Conservation (phyloP, 108 stramenopile species). For the Hondaea fermentalgiana region DNA sequence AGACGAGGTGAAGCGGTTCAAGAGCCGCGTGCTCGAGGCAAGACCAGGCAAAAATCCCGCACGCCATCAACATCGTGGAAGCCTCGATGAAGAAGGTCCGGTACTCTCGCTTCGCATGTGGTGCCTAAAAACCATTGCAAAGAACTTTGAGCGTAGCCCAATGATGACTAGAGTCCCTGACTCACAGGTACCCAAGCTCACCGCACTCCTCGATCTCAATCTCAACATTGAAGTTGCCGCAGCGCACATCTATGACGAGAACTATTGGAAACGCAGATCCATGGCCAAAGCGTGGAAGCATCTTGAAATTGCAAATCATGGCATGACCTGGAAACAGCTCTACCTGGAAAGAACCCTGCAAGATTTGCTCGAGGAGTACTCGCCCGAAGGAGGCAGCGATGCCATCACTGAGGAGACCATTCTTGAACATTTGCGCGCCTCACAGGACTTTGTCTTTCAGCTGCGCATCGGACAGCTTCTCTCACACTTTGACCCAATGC, state of each 20-base stretch:
- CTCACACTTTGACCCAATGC: conserved; percentile 40
- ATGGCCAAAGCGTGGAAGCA: conserved; percentile 34
- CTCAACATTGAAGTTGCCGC: conserved; percentile 29
- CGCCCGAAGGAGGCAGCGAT: not conserved
- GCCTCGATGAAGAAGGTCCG: not conserved
- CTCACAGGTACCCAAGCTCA: not conserved
- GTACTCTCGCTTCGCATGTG: not conserved
- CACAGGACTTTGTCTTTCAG: conserved; percentile 45
- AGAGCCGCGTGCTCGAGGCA: not conserved
- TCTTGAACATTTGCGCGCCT: conserved; percentile 25
- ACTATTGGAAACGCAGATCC: conserved; percentile 54
- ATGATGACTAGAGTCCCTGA: not conserved
- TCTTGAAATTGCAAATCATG: conserved; percentile 50
- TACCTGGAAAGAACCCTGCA: conserved; percentile 43
- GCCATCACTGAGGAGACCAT: not conserved
- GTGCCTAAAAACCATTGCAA: not conserved
- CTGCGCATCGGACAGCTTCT: conserved; percentile 39
- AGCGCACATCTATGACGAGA: conserved; percentile 48
- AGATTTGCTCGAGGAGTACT: conserved; percentile 33
- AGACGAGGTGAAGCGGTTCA: not conserved
- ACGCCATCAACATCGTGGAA: not conserved
- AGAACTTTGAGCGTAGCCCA: not conserved
- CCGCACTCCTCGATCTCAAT: not conserved
- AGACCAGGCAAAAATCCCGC: not conserved
- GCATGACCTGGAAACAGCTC: conserved; percentile 60